Percentiles rank a stretch among this genome's conserved stretches.
These are phyloP conservation scores for Yamadazyma sp. DNA, from an alignment of 1,139 yeast species.

Conservation along the genomic window DNA sequence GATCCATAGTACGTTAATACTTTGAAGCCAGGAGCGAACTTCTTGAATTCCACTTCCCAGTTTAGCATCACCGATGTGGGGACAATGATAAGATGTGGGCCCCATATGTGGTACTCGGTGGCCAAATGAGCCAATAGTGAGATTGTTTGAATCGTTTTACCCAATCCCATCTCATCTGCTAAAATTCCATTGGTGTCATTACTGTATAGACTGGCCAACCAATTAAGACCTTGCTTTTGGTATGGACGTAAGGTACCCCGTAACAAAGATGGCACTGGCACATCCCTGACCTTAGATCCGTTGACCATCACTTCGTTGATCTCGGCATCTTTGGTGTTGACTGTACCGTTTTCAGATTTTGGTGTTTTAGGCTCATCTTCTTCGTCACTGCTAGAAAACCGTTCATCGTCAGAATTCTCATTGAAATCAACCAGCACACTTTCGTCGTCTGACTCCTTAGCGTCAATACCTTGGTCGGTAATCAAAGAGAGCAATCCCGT, in stretches of 20 bases:
- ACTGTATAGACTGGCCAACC: slow-evolving; percentile 93
- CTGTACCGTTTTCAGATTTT: slow-evolving; percentile 18
- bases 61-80: slow-evolving; percentile 98
- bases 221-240: slow-evolving; percentile 94
- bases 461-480: slow-evolving; percentile 15
- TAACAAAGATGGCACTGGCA: slow-evolving; percentile 63
- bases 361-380: slow-evolving; percentile 32
- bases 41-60: slow-evolving; percentile 99
- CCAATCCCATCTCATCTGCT: slow-evolving; percentile 99
- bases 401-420: slow-evolving; percentile 22
- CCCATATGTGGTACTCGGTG: slow-evolving; percentile 93
- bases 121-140: slow-evolving; percentile 85
- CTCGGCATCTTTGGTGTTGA: slow-evolving; percentile 17
- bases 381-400: slow-evolving; percentile 21
- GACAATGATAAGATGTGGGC: slow-evolving; percentile 94
- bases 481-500: slow-evolving; percentile 25
- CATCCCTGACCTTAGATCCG: slow-evolving; percentile 61
- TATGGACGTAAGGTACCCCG: slow-evolving; percentile 86
- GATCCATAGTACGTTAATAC: slow-evolving; percentile 95
- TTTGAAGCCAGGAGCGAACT: slow-evolving; percentile 97
- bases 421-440: slow-evolving; percentile 14
- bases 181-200: slow-evolving; percentile 93
- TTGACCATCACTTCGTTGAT: slow-evolving; percentile 38
- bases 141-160: slow-evolving; percentile 95
- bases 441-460: slow-evolving; percentile 20